These are phyloP conservation scores for Trichosporon sp. DNA, from an alignment of 1,284 basidiomycete genomes.

Conservation along the genomic window DNA sequence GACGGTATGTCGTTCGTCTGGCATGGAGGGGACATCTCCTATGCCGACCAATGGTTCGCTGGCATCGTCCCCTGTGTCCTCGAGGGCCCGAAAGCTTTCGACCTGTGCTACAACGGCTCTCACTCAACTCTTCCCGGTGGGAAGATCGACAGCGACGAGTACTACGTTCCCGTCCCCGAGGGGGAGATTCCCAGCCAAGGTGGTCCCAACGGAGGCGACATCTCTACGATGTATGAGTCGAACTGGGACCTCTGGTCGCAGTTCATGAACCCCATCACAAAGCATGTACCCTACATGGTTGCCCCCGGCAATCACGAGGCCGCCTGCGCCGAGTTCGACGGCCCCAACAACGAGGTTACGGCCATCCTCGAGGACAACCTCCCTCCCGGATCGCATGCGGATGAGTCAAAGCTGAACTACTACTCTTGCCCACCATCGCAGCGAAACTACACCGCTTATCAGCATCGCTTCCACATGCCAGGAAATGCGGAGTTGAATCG, in stretches of 20 bases:
- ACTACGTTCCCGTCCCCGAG: constrained; percentile 36
- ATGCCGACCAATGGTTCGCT: constrained; percentile 51
- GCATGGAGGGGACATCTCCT: constrained; percentile 53
- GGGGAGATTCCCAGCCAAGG: constrained; percentile 41
- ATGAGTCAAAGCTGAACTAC: constrained; percentile 33
- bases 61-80: constrained; percentile 34
- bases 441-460: constrained; percentile 42
- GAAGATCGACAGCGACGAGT: constrained; percentile 32
- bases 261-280: constrained; percentile 48
- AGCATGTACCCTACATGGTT: constrained; percentile 41
- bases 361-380: constrained; percentile 33
- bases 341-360: constrained; percentile 34
- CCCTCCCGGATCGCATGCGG: constrained; percentile 18
- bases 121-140: constrained; percentile 24
- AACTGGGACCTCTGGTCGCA: constrained; percentile 54
- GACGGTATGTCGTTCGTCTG: constrained; percentile 41
- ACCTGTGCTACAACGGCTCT: constrained; percentile 44
- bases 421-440: constrained; percentile 37
- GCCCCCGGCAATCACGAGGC: constrained; percentile 36
- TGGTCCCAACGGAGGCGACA: constrained; percentile 40
- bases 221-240: constrained; percentile 40
- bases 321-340: constrained; percentile 38
- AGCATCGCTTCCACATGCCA: constrained; percentile 46
- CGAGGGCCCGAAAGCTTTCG: constrained; percentile 18
- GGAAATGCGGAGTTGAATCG: constrained; percentile 28